These are phyloP conservation scores for Fusarium oligoseptatum DNA, from an alignment of 2,329 filamentous ascomycete genomes.

Conservation along the genomic window DNA sequence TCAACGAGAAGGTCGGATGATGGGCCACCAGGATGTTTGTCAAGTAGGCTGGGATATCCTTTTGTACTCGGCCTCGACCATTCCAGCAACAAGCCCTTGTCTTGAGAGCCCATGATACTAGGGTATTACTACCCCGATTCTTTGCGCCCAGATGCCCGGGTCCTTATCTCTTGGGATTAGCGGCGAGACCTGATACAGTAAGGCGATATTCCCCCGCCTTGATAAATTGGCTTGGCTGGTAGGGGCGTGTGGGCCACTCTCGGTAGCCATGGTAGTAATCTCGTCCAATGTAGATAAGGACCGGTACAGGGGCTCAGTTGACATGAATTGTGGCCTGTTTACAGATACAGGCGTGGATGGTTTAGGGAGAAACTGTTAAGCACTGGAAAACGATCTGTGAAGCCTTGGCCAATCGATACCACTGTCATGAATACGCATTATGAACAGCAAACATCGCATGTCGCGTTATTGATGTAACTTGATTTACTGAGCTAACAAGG, in stretches of 20 bases:
- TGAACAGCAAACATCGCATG: neutral
- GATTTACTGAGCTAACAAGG: neutral
- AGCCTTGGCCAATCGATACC: too few species aligned
- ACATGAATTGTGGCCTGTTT: neutral
- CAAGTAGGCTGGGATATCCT: neutral
- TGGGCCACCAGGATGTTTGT: neutral
- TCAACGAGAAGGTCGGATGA: neutral
- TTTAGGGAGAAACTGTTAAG: too few species aligned
- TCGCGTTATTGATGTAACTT: neutral
- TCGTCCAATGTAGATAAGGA: neutral
- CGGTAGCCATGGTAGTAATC: neutral
- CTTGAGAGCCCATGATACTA: neutral
- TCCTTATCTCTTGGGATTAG: constrained; percentile 8
- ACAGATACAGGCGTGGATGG: too few species aligned
- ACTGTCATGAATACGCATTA: neutral
- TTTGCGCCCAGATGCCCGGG: neutral
- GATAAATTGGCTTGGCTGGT: constrained; percentile 3
- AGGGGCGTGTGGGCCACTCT: neutral
- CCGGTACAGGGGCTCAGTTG: neutral
- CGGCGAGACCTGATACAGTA: neutral
- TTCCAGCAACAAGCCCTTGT: neutral
- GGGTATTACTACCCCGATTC: constrained; percentile 13
- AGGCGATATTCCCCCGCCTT: neutral
- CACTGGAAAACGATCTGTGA: too few species aligned
- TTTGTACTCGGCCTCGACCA: neutral